These are phyloP conservation scores for Puccinia polysora DNA, from an alignment of 1,284 basidiomycete species.

Conservation along the genomic window DNA sequence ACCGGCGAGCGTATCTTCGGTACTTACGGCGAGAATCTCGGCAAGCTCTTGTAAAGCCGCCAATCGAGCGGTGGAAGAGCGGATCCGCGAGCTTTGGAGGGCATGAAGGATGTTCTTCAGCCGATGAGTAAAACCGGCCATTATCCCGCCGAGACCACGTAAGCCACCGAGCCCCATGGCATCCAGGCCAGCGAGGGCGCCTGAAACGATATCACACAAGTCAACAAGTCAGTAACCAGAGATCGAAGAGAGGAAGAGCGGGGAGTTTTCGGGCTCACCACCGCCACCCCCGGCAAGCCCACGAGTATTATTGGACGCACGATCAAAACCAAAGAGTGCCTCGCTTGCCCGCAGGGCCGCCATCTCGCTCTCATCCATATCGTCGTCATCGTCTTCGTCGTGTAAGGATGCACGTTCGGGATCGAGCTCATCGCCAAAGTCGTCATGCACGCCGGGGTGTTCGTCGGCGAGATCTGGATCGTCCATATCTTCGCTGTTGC, in stretches of 20 bases:
- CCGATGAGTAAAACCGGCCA: conserved; percentile 76
- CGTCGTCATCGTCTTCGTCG: conserved; percentile 43
- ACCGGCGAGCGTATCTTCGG: conserved; percentile 91
- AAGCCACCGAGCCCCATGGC: conserved; percentile 48
- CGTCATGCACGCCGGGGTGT: conserved; percentile 25
- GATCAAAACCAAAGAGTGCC: conserved; percentile 42
- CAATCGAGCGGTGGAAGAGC: conserved; percentile 73
- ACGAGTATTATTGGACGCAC: conserved; percentile 40
- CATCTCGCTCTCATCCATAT: conserved; percentile 44
- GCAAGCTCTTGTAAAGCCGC: conserved; percentile 84
- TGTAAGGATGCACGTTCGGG: conserved; percentile 40
- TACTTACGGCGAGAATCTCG: conserved; percentile 90
- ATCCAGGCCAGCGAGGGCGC: conserved; percentile 35
- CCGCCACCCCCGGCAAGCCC: conserved; percentile 22
- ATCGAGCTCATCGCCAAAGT: conserved; percentile 42
- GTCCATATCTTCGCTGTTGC: conserved; percentile 30
- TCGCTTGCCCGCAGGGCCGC: conserved; percentile 39
- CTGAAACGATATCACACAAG: background rate
- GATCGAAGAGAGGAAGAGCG: conserved; percentile 20
- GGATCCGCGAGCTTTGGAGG: conserved; percentile 71
- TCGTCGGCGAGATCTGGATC: conserved; percentile 34
- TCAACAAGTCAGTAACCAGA: background rate
- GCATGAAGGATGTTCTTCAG: conserved; percentile 84
- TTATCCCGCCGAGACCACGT: conserved; percentile 70
- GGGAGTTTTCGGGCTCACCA: conserved; percentile 43